Evolutionary conservation across 495 filamentous ascomycete species (phyloP).

Genomic region (Aspergillus diversus): DNA sequence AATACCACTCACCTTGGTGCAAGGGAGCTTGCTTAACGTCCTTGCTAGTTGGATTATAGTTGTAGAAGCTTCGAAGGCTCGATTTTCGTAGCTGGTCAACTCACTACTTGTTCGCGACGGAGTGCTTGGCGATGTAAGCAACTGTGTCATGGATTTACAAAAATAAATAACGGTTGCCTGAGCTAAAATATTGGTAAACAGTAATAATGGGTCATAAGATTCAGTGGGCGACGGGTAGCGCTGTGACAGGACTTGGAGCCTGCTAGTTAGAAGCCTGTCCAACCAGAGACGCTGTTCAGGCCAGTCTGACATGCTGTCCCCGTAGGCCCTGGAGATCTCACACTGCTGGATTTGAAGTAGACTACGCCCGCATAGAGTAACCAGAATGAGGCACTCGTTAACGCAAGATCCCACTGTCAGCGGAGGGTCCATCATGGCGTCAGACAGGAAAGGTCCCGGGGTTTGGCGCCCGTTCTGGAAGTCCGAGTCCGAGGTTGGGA

Average conservation of each 20-base stretch:
- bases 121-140: too few species aligned
- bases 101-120: too few species aligned
- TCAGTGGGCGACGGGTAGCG: slow-evolving; percentile 27
- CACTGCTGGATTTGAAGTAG: slow-evolving; percentile 47
- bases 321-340: slow-evolving; percentile 31
- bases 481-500: slow-evolving; percentile 42
- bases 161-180: slow-evolving; percentile 48
- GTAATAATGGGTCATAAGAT: slow-evolving; percentile 46
- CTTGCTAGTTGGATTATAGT: slow-evolving; percentile 46
- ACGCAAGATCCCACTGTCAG: slow-evolving; percentile 44
- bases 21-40: slow-evolving; percentile 46
- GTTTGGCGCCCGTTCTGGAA: slow-evolving; percentile 52
- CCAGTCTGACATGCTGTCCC: slow-evolving; percentile 38
- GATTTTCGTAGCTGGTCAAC: too few species aligned
- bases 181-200: slow-evolving; percentile 45
- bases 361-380: slow-evolving; percentile 51
- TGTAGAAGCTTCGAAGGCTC: too few species aligned
- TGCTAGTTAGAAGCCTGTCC: slow-evolving; percentile 39
- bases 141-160: slow-evolving; percentile 30
- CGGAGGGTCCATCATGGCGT: slow-evolving; percentile 37
- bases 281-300: slow-evolving; percentile 51
- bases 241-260: slow-evolving; percentile 33
- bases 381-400: slow-evolving; percentile 51
- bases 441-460: slow-evolving; percentile 46
- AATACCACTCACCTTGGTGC: slow-evolving; percentile 34